Evolutionary conservation across 1,139 yeast species (phyloP).

Genomic region (Candida sp.): DNA sequence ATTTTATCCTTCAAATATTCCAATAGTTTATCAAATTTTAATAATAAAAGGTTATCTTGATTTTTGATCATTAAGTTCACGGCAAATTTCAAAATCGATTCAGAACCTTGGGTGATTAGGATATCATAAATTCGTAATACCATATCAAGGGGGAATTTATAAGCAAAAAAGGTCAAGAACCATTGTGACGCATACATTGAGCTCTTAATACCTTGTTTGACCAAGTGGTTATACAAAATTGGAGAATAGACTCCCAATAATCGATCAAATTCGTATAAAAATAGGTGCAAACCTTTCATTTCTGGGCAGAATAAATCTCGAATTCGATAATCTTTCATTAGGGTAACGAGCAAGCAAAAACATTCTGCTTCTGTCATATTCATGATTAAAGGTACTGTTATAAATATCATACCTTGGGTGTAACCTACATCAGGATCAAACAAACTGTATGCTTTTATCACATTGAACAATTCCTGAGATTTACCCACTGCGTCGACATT

Average conservation of each 20-base stretch:
- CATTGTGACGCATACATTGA: slow-evolving; percentile 97
- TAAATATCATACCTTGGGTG: slow-evolving; percentile 96
- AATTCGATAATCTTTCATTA: slow-evolving; percentile 82
- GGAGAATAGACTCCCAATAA: slow-evolving; percentile 71
- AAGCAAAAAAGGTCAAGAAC: slow-evolving; percentile 93
- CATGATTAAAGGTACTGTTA: slow-evolving; percentile 79
- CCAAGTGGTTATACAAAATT: slow-evolving; percentile 66
- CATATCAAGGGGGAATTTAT: slow-evolving; percentile 83
- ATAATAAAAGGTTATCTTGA: slow-evolving; percentile 51
- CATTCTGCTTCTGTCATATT: slow-evolving; percentile 84
- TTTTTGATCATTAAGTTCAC: slow-evolving; percentile 72
- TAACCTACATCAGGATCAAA: slow-evolving; percentile 94
- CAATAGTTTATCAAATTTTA: slow-evolving; percentile 73
- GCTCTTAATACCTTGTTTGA: slow-evolving; percentile 80
- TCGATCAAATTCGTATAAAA: slow-evolving; percentile 86
- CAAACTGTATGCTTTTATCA: slow-evolving; percentile 80
- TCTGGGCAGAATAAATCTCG: slow-evolving; percentile 78
- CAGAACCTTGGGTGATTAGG: slow-evolving; percentile 85
- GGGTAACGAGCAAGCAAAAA: slow-evolving; percentile 71
- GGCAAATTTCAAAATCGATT: slow-evolving; percentile 77
- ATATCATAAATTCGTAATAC: slow-evolving; percentile 83
- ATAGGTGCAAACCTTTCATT: slow-evolving; percentile 89
- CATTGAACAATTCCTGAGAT: slow-evolving; percentile 60
- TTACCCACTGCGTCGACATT: slow-evolving; percentile 51
- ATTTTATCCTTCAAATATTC: slow-evolving; percentile 75